These are phyloP conservation scores for Yamadazyma atlantica DNA, from an alignment of 1,139 yeast genomes.

Conservation along the genomic window DNA sequence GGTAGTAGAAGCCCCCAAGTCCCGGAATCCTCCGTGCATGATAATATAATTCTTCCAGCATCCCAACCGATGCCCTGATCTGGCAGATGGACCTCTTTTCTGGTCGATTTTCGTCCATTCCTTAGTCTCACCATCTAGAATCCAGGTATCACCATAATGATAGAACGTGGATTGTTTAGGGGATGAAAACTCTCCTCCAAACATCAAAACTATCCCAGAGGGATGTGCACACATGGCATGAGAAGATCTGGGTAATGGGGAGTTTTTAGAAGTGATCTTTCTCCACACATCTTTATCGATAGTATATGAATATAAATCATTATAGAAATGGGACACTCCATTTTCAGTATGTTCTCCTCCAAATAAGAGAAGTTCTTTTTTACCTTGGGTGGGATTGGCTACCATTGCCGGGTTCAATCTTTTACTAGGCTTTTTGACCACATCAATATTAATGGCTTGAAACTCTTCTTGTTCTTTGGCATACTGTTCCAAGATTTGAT, in stretches of 20 bases:
- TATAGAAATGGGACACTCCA: slow-evolving; percentile 67
- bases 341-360: slow-evolving; percentile 81
- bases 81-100: slow-evolving; percentile 70
- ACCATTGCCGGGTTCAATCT: slow-evolving; percentile 76
- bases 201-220: slow-evolving; percentile 77
- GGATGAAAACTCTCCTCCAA: slow-evolving; percentile 96
- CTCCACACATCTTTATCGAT: slow-evolving; percentile 85
- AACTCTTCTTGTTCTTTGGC: slow-evolving; percentile 79
- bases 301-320: slow-evolving; percentile 74
- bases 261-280: slow-evolving; percentile 70
- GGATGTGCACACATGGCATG: slow-evolving; percentile 96
- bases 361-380: slow-evolving; percentile 74
- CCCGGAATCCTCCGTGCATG: slow-evolving; percentile 91
- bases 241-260: slow-evolving; percentile 91
- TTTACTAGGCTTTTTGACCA: slow-evolving; percentile 58
- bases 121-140: slow-evolving; percentile 75
- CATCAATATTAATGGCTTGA: slow-evolving; percentile 65
- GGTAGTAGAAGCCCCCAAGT: slow-evolving; percentile 79
- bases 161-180: slow-evolving; percentile 95
- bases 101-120: slow-evolving; percentile 89
- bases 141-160: slow-evolving; percentile 96
- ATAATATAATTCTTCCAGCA: slow-evolving; percentile 89
- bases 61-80: slow-evolving; percentile 91
- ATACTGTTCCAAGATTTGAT: slow-evolving; percentile 74
- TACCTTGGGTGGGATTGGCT: slow-evolving; percentile 73